A percentile compares a stretch with the other conserved stretches of the same genome.
These are phyloP conservation scores for Colletotrichum scovillei DNA, from an alignment of 2,329 filamentous ascomycete species.

Conservation along the genomic window DNA sequence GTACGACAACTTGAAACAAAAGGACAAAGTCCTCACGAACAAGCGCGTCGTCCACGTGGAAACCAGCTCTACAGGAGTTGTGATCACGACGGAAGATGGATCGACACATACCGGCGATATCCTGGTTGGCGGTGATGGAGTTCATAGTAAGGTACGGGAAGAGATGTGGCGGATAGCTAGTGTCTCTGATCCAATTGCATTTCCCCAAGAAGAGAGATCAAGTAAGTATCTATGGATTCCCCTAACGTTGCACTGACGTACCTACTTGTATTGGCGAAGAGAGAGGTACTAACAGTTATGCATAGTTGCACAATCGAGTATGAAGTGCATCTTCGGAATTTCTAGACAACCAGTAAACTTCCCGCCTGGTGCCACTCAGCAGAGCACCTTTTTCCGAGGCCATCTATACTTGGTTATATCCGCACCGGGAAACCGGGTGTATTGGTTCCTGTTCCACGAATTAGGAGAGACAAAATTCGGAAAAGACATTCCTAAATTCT, in stretches of 20 bases:
- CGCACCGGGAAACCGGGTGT: slow-evolving; percentile 43
- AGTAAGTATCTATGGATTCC: not conserved
- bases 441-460: slow-evolving; percentile 49
- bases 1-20: slow-evolving; percentile 46
- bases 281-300: too few relatives aligned
- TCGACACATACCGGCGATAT: slow-evolving; percentile 44
- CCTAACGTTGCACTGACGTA: too few relatives aligned
- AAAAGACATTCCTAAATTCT: slow-evolving; percentile 46
- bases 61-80: slow-evolving; percentile 22
- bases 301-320: too few relatives aligned
- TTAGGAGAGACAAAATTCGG: slow-evolving; percentile 41
- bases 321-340: too few relatives aligned
- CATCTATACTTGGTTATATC: slow-evolving; percentile 41
- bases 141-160: slow-evolving; percentile 49
- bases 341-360: too few relatives aligned
- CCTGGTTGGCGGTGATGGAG: slow-evolving; percentile 51
- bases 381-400: too few relatives aligned
- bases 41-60: too few relatives aligned
- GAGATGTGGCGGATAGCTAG: slow-evolving; percentile 41
- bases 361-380: too few relatives aligned
- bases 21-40: slow-evolving; percentile 16
- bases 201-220: slow-evolving; percentile 35
- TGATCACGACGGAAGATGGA: slow-evolving; percentile 42
- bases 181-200: slow-evolving; percentile 39
- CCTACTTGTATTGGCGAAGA: too few relatives aligned